These are phyloP conservation scores for Vigna hirtella DNA, from an alignment of 306 rosid genomes.

Conservation along the genomic window DNA sequence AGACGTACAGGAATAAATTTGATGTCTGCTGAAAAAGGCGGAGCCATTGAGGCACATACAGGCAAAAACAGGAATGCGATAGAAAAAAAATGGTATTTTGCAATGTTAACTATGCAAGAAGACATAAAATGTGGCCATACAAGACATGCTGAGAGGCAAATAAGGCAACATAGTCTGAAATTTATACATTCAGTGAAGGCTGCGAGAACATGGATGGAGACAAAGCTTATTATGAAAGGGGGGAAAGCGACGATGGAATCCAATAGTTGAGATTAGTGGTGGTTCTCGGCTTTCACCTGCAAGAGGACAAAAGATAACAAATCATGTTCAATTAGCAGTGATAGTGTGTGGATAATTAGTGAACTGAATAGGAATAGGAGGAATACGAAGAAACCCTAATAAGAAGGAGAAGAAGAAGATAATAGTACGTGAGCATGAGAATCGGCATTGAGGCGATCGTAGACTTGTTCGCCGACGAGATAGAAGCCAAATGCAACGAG, in stretches of 20 bases:
- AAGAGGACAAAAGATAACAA: neutral
- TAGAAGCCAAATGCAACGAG: slow-evolving; percentile 90
- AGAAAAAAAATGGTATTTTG: neutral
- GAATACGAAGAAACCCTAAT: neutral
- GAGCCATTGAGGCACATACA: too few species aligned
- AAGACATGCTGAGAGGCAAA: neutral
- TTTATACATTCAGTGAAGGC: slow-evolving; percentile 34
- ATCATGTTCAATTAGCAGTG: neutral
- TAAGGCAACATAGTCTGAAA: slow-evolving; percentile 2
- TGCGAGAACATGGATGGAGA: slow-evolving; percentile 1
- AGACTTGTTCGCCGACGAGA: slow-evolving; percentile 86
- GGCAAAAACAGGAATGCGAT: neutral
- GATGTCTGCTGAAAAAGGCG: neutral
- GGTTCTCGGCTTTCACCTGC: slow-evolving; percentile 54
- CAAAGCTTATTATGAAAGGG: slow-evolving; percentile 9
- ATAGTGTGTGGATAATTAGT: neutral
- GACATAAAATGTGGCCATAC: slow-evolving; percentile 29
- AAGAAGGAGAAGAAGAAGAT: neutral
- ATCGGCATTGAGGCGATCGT: slow-evolving; percentile 54
- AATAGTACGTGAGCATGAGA: slow-evolving; percentile 10
- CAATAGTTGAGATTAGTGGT: slow-evolving; percentile 28
- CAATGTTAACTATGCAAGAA: neutral
- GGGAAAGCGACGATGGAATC: slow-evolving; percentile 32
- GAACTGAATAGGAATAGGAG: neutral
- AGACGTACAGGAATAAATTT: neutral